A percentile compares a stretch with the other conserved stretches of the same genome.
Evolutionary conservation across 768 basidiomycete species (phyloP).

Genomic region (Lentinula guzmanii): DNA sequence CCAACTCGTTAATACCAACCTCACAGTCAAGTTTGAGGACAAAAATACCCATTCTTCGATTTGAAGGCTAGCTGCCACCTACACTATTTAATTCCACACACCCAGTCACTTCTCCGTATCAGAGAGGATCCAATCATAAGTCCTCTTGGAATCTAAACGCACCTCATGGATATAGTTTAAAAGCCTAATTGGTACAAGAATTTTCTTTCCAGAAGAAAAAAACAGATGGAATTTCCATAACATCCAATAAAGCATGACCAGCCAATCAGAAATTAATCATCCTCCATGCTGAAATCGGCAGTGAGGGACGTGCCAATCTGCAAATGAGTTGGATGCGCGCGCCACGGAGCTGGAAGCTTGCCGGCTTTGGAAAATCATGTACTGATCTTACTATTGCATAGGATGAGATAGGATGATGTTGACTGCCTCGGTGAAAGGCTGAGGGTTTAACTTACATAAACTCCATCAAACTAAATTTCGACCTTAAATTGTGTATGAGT

Average conservation of each 20-base stretch:
- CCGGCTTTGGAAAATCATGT: neutral
- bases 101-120: neutral
- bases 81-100: neutral
- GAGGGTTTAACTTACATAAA: conserved; percentile 1
- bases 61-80: neutral
- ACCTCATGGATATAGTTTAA: neutral
- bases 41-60: neutral
- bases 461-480: neutral
- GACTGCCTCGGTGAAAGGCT: neutral
- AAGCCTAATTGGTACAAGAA: neutral
- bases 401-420: neutral
- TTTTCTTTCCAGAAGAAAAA: neutral
- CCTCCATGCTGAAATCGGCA: too few species aligned
- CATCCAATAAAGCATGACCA: neutral
- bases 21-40: neutral
- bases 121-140: neutral
- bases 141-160: neutral
- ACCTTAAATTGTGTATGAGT: conserved; percentile 2
- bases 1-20: neutral
- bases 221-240: neutral
- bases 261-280: too few species aligned
- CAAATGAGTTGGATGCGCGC: neutral
- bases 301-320: neutral
- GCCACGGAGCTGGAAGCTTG: neutral
- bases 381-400: neutral